Evolutionary conservation across 345 rosid species (phyloP).

Genomic region (Eucalyptus pauciflora): DNA sequence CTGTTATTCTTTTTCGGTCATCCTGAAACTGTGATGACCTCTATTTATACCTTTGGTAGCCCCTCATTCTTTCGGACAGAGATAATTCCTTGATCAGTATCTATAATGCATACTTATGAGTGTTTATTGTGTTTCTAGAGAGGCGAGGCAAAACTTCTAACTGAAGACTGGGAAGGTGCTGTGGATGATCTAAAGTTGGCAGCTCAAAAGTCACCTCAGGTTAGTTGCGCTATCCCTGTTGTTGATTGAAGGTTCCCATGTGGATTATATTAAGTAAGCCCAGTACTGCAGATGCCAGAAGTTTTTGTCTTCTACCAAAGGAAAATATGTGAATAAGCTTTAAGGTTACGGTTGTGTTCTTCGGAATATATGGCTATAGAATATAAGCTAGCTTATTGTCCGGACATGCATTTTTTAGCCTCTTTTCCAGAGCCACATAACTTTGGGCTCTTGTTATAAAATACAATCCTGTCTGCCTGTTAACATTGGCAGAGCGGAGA

Average conservation of each 20-base stretch:
- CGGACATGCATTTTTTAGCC: not conserved
- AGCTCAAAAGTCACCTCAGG: constrained; percentile 86
- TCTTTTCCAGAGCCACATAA: not conserved
- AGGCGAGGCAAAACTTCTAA: constrained; percentile 91
- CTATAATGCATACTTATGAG: not conserved
- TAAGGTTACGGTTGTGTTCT: not conserved
- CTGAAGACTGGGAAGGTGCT: constrained; percentile 99
- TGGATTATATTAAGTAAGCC: not conserved
- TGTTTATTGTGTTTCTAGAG: constrained; percentile 27
- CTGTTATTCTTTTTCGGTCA: not conserved
- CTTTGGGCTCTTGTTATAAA: not conserved
- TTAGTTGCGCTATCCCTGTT: constrained; percentile 10
- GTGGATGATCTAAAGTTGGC: constrained; percentile 82
- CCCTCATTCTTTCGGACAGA: not conserved
- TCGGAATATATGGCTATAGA: not conserved
- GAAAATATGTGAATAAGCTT: not conserved
- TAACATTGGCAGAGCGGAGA: not conserved
- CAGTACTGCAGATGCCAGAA: not conserved
- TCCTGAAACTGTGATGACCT: not conserved
- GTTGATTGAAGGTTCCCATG: not conserved
- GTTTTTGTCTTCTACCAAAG: not conserved
- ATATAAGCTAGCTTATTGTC: not conserved
- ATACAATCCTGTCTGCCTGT: not conserved
- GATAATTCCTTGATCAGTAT: not conserved
- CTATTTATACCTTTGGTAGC: not conserved